A percentile compares a stretch with the other conserved stretches of the same genome.
Conservation (phyloP, 495 filamentous ascomycete genomes). For the Hypoxylon crocopeplum region DNA sequence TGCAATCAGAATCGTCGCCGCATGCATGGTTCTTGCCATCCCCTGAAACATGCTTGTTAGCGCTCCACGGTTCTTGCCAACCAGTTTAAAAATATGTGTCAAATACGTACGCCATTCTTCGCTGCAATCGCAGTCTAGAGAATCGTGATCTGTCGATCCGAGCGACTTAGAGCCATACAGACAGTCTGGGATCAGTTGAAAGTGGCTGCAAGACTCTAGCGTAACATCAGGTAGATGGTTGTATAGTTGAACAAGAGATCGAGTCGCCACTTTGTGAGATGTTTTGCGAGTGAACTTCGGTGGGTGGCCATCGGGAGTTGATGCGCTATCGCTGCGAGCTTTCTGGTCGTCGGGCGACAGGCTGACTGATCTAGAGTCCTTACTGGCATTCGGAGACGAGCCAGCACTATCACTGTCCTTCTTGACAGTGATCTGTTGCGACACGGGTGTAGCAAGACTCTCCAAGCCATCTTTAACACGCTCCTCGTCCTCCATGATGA, state of each 20-base stretch:
- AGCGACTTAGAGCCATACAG: constrained; percentile 88
- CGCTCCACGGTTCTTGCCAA: constrained; percentile 23
- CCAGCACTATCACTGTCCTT: constrained; percentile 45
- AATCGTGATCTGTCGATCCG: constrained; percentile 86
- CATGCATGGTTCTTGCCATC: constrained; percentile 80
- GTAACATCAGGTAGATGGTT: constrained; percentile 75
- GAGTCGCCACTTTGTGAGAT: constrained; percentile 70
- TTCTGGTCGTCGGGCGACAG: constrained; percentile 55
- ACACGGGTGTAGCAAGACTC: constrained; percentile 33
- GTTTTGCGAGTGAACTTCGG: constrained; percentile 77
- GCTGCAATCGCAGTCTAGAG: constrained; percentile 92
- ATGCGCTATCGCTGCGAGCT: constrained; percentile 48
- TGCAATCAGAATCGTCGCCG: constrained; percentile 96
- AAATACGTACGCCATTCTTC: constrained; percentile 93
- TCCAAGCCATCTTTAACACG: constrained; percentile 43
- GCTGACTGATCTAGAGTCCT: constrained; percentile 47
- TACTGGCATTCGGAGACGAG: constrained; percentile 50
- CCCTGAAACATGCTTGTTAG: constrained; percentile 59
- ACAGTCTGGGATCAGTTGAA: constrained; percentile 81
- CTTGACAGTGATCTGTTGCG: constrained; percentile 43
- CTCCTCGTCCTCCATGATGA: constrained; percentile 52
- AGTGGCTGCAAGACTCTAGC: constrained; percentile 73
- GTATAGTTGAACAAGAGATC: constrained; percentile 70
- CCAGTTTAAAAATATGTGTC: constrained; percentile 16
- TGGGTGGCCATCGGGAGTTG: constrained; percentile 56